Evolutionary conservation across 768 basidiomycete species (phyloP).

Genomic region (Paxillus ammoniavirescens): DNA sequence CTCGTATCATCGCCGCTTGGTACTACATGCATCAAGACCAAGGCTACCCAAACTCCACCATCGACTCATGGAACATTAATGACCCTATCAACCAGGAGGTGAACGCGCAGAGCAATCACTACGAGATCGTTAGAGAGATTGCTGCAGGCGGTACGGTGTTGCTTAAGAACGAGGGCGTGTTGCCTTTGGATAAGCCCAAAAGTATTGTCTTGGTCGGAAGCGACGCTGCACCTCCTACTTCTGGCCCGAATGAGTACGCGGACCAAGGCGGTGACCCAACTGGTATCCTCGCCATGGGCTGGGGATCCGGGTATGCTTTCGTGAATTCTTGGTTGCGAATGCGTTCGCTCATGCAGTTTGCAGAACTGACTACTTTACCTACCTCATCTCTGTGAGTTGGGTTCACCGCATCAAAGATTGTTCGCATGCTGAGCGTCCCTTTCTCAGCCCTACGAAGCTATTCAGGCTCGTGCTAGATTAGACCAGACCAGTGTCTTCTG

Average conservation of each 20-base stretch:
- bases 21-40: conserved; percentile 38
- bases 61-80: conserved; percentile 27
- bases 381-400: conserved; percentile 65
- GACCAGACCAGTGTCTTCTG: conserved; percentile 67
- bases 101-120: conserved; percentile 59
- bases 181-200: conserved; percentile 60
- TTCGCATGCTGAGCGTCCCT: neutral
- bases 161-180: conserved; percentile 59
- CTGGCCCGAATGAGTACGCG: conserved; percentile 69
- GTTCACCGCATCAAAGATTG: neutral
- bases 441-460: conserved; percentile 70
- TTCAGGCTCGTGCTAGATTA: conserved; percentile 67
- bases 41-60: conserved; percentile 23
- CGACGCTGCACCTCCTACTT: conserved; percentile 57
- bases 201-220: conserved; percentile 64
- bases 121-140: conserved; percentile 53
- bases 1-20: conserved; percentile 68
- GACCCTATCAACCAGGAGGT: conserved; percentile 41
- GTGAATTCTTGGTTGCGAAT: neutral
- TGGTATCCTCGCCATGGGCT: conserved; percentile 86
- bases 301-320: conserved; percentile 72
- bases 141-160: conserved; percentile 66
- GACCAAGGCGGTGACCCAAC: conserved; percentile 58
- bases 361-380: conserved; percentile 71
- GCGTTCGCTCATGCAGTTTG: neutral